A percentile compares a stretch with the other conserved stretches of the same genome.
Conservation (phyloP, 225 moss, liverwort and hornwort species). For the Lunularia cruciata region DNA sequence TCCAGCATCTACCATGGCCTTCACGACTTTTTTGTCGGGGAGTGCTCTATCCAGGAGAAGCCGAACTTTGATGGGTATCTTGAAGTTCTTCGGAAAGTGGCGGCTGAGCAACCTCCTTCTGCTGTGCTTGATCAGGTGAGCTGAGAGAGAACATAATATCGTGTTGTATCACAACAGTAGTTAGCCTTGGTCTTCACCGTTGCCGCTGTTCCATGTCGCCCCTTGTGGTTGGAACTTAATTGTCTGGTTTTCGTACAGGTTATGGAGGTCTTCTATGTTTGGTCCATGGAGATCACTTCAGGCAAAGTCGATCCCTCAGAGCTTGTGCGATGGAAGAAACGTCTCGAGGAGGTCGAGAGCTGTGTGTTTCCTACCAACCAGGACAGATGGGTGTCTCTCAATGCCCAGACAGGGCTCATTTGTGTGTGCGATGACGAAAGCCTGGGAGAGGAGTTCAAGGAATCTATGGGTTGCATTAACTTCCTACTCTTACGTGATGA, state of each 20-base stretch:
- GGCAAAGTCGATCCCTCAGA: conserved; percentile 56
- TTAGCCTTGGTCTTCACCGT: too few relatives aligned
- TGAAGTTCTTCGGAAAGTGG: conserved; percentile 54
- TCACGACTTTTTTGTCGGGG: conserved; percentile 67
- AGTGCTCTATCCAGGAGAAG: conserved; percentile 56
- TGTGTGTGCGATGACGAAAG: conserved; percentile 84
- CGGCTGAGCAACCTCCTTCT: conserved; percentile 53
- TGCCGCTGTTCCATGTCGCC: neutral
- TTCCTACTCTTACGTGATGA: conserved; percentile 60
- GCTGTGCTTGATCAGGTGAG: conserved; percentile 62
- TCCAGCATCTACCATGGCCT: conserved; percentile 62
- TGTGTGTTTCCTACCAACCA: conserved; percentile 67
- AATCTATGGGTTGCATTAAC: conserved; percentile 48
- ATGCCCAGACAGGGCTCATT: conserved; percentile 48
- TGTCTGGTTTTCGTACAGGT: conserved; percentile 44
- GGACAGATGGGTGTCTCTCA: conserved; percentile 76
- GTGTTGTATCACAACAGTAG: neutral
- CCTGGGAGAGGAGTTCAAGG: conserved; percentile 61
- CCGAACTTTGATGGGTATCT: conserved; percentile 76
- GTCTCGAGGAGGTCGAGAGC: conserved; percentile 61
- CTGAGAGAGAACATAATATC: neutral
- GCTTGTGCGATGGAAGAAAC: conserved; percentile 65
- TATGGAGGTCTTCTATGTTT: conserved; percentile 65
- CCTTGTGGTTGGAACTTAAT: neutral
- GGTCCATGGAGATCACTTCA: conserved; percentile 59